Percentiles rank a stretch among this genome's conserved stretches.
Conservation (phyloP, 441 rosid species). For the Macaranga tanarius region DNA sequence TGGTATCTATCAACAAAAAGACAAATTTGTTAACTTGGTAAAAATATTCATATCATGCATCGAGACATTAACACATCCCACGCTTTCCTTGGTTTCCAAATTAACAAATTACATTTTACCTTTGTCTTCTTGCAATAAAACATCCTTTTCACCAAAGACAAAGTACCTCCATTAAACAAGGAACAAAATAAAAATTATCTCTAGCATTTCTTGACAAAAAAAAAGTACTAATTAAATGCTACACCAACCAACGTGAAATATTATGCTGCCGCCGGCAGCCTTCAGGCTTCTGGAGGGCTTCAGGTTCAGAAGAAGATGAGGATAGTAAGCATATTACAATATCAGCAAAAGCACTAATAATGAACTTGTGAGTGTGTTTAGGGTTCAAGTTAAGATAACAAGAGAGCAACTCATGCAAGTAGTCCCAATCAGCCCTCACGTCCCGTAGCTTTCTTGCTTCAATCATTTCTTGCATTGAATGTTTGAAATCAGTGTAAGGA, state of each 20-base stretch:
- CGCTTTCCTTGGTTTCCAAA: slow-evolving; percentile 33
- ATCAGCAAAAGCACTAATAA: slow-evolving; percentile 78
- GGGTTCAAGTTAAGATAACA: slow-evolving; percentile 79
- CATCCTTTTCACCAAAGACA: slow-evolving; percentile 20
- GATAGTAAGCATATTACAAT: slow-evolving; percentile 48
- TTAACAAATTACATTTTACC: slow-evolving; percentile 16
- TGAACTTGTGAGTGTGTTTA: slow-evolving; percentile 59
- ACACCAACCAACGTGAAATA: slow-evolving; percentile 10
- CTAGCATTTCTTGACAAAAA: slow-evolving; percentile 1
- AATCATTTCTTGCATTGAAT: slow-evolving; percentile 86
- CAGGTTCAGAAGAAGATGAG: slow-evolving; percentile 28
- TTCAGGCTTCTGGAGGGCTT: slow-evolving; percentile 19
- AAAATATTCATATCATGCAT: slow-evolving; percentile 12
- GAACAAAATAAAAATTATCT: background rate
- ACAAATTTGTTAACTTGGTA: background rate
- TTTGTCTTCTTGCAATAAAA: slow-evolving; percentile 29
- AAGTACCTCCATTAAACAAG: slow-evolving; percentile 16
- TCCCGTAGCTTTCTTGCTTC: slow-evolving; percentile 60
- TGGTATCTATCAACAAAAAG: background rate
- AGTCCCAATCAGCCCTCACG: slow-evolving; percentile 56
- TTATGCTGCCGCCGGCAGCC: slow-evolving; percentile 25
- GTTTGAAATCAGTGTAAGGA: slow-evolving; percentile 69
- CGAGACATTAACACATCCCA: slow-evolving; percentile 35
- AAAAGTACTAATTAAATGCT: background rate
- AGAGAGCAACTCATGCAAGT: slow-evolving; percentile 65